phyloP scores from a whole-genome alignment of 106 monocot genomes.

The Dendrobium huoshanense region DNA sequence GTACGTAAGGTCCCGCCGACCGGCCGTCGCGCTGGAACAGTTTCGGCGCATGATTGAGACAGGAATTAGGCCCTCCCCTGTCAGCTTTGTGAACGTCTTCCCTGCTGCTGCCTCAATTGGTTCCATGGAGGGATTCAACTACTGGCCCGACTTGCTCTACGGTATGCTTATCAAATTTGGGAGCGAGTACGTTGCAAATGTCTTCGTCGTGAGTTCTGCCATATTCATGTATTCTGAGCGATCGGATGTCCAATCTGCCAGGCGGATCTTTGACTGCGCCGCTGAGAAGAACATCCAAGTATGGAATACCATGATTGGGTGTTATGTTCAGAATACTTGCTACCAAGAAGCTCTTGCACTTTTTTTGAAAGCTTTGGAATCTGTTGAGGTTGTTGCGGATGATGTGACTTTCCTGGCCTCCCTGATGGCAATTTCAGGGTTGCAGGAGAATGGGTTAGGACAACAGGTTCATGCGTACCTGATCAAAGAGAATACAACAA shows the following conservation, averaged over 20 bases:
- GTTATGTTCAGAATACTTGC: constrained; percentile 57
- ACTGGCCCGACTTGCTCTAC: constrained; percentile 19
- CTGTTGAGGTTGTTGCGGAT: constrained; percentile 35
- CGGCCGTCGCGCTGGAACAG: constrained; percentile 27
- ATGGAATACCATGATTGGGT: constrained; percentile 98
- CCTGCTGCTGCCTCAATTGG: constrained; percentile 23
- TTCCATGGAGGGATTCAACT: background rate
- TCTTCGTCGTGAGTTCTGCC: constrained; percentile 65
- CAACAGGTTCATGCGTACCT: constrained; percentile 73
- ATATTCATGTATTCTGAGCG: constrained; percentile 59
- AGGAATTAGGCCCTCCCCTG: constrained; percentile 37
- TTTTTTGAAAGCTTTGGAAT: constrained; percentile 39
- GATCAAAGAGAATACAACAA: constrained; percentile 23
- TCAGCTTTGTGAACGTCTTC: constrained; percentile 78
- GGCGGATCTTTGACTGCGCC: constrained; percentile 47
- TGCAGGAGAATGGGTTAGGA: constrained; percentile 48
- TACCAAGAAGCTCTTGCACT: constrained; percentile 51
- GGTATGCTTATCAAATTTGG: constrained; percentile 60
- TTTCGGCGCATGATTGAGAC: constrained; percentile 49
- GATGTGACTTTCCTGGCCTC: constrained; percentile 51
- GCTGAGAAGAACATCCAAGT: constrained; percentile 58
- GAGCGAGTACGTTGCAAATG: constrained; percentile 25
- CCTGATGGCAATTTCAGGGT: constrained; percentile 61
- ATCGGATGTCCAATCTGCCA: constrained; percentile 33
- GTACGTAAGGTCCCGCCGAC: constrained; percentile 28